Percentiles rank a stretch among this genome's conserved stretches.
phyloP scores from a whole-genome alignment of 345 rosid genomes.

The Bruguiera gymnorhiza region DNA sequence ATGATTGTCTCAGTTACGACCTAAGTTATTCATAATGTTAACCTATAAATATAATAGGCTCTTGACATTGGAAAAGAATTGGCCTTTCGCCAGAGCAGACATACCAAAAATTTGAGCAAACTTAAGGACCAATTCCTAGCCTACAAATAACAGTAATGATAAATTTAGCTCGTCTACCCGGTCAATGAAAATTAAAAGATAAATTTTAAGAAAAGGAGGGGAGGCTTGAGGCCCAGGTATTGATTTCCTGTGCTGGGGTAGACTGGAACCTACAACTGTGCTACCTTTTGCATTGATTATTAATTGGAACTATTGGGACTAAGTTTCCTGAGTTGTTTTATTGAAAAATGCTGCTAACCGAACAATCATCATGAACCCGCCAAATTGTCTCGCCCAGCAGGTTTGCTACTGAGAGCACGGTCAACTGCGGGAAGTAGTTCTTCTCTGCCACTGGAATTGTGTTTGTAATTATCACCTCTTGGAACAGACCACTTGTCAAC shows the following conservation, averaged over 20 bases:
- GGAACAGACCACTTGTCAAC: constrained; percentile 85
- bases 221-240: background rate
- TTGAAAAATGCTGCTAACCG: constrained; percentile 54
- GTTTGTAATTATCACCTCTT: constrained; percentile 92
- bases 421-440: constrained; percentile 86
- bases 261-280: background rate
- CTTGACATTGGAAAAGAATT: too few species aligned
- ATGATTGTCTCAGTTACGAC: too few species aligned
- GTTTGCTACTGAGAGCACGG: constrained; percentile 87
- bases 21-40: too few species aligned
- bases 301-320: too few species aligned
- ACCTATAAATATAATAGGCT: too few species aligned
- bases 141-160: too few species aligned
- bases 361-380: constrained; percentile 92
- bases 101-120: too few species aligned
- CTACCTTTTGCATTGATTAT: background rate
- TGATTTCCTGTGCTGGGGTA: background rate
- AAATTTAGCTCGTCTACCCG: background rate
- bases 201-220: too few species aligned
- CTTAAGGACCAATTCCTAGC: too few species aligned
- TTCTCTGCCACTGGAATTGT: constrained; percentile 78
- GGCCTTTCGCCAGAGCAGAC: too few species aligned
- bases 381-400: constrained; percentile 90
- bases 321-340: background rate
- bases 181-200: background rate